Evolutionary conservation across 1,284 basidiomycete genomes (phyloP), one percentile per base, ranked within the genome.

Genomic region (Ustilago loliicola): DNA sequence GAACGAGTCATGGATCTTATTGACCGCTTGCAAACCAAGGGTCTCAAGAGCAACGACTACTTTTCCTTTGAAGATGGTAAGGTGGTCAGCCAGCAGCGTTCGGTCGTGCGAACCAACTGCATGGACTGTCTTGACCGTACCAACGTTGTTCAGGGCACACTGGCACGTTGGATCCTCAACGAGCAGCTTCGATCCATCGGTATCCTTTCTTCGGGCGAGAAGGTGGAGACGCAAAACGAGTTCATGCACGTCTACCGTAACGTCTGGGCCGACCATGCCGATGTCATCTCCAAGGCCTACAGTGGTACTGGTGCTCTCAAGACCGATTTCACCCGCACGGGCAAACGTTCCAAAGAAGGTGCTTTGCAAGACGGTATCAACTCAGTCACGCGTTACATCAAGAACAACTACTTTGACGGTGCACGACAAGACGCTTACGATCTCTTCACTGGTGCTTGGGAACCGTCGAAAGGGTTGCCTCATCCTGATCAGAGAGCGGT

Each of bases 181-280:
- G 88, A 90, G 65, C 97, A 99, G 86, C 89, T 99, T 64, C 89
- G 89, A 70, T 89, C 89, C 13, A 73, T 81, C 51, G 87, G 77
- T 32, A 67, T 80, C 29, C 67, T 80, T 4, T 73, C 75, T 13
- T 61, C 67, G 6, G 82, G 77, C n/a, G 86, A 80, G 29, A 72
- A 80, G 27, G 52, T 77, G 32, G 69, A 85, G 72, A 54, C 81
- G 51, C 80, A 87, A 68, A 30, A 79, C 63, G 48, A 80, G 38
- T 83, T 86, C 64, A 79, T 93, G 88, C 89, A 89, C 79, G 91
- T 95, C 72, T 96, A 97, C 88, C 91, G 96, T 84, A 93, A 78
- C 96, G 95, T 98, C 86, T 99, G 97, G 97, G 93, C 97, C 23
- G 94, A 99, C 85, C 96, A 99, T 85, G 97, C 95, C 21, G 95